Conservation (phyloP, 1,139 yeast species). For the Candida glucosophila region DNA sequence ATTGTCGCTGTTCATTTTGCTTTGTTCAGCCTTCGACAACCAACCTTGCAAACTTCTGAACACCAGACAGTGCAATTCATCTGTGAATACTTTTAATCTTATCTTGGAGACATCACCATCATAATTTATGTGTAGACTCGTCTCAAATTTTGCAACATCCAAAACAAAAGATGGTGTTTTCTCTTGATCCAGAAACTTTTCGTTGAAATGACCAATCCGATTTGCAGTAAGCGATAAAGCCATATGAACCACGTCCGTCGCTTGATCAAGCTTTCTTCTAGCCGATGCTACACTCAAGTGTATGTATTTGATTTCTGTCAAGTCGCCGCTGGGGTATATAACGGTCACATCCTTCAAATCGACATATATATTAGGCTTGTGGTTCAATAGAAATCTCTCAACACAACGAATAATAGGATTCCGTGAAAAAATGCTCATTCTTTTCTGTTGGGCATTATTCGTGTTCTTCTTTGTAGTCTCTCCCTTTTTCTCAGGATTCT, state of each 20-base stretch:
- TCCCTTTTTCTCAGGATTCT: neutral
- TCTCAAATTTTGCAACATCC: too few species aligned
- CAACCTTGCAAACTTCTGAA: slow-evolving; percentile 15
- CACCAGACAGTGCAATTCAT: slow-evolving; percentile 18
- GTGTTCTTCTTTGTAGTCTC: neutral
- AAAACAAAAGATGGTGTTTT: too few species aligned
- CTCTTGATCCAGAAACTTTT: too few species aligned
- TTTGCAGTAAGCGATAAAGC: too few species aligned
- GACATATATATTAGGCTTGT: slow-evolving; percentile 18
- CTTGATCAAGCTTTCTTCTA: too few species aligned
- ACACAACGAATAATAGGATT: slow-evolving; percentile 8
- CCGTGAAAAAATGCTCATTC: slow-evolving; percentile 12
- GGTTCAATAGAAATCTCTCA: slow-evolving; percentile 10
- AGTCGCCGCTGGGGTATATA: slow-evolving; percentile 5
- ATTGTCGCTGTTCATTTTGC: too few species aligned
- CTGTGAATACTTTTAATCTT: slow-evolving; percentile 15
- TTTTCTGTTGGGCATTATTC: slow-evolving; percentile 1
- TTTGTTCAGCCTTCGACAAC: too few species aligned
- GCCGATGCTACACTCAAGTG: too few species aligned
- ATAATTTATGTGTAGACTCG: too few species aligned
- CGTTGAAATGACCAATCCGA: too few species aligned
- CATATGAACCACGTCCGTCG: too few species aligned
- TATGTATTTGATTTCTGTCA: slow-evolving; percentile 15
- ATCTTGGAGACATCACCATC: slow-evolving; percentile 17
- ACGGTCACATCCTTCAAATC: slow-evolving; percentile 18